phyloP scores from a whole-genome alignment of 2,329 filamentous ascomycete species.

The Hypoxylon sp. region DNA sequence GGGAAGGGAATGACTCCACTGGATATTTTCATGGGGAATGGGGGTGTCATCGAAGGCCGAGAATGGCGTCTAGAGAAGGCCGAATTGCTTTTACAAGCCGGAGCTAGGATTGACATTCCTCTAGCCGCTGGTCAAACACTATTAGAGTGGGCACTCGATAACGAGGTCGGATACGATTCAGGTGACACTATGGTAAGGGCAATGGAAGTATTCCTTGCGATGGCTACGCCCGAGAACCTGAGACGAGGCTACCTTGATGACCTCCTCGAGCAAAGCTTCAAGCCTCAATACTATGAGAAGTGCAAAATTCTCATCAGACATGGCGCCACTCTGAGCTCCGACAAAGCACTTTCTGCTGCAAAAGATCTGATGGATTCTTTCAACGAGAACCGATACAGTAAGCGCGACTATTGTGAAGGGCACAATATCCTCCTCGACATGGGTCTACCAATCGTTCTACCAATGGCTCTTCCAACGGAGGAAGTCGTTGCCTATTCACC shows the following conservation, averaged over 20 bases:
- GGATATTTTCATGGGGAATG: neutral
- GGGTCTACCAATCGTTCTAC: no score
- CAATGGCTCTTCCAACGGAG: neutral
- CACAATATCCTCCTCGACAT: neutral
- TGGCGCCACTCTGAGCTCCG: neutral
- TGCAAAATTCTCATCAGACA: neutral
- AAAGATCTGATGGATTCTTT: neutral
- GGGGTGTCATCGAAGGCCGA: neutral
- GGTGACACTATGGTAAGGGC: no score
- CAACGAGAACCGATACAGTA: neutral
- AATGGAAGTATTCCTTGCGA: neutral
- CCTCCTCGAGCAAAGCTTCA: neutral
- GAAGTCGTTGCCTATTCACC: neutral
- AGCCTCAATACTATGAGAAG: neutral
- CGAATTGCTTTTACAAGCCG: neutral
- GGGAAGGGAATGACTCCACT: neutral
- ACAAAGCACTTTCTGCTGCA: neutral
- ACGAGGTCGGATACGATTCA: no score
- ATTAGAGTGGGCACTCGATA: slow-evolving; percentile 2
- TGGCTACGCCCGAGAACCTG: neutral
- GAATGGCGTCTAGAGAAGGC: neutral
- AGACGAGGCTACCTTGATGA: neutral
- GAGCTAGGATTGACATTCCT: slow-evolving; percentile 10
- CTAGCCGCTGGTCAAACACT: neutral
- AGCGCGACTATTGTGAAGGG: neutral